These are phyloP conservation scores for Parastagonospora avenae DNA, from an alignment of 2,329 filamentous ascomycete species.

Conservation along the genomic window DNA sequence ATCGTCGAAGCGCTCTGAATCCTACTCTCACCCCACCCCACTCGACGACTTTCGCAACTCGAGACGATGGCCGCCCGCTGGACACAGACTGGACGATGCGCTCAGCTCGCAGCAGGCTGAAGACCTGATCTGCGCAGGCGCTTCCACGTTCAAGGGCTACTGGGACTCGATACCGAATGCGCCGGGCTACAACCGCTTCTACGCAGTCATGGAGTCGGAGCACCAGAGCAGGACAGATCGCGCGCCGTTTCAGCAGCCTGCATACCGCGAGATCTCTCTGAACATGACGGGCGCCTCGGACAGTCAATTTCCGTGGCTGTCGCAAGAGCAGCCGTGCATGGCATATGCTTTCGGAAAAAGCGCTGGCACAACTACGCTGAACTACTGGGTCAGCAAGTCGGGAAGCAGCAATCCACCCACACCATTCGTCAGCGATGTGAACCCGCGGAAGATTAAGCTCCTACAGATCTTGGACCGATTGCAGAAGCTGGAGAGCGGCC, in stretches of 20 bases:
- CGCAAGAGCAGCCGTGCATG: conserved; percentile 75
- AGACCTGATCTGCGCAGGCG: conserved; percentile 46
- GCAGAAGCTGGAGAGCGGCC: conserved; percentile 48
- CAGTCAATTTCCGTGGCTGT: conserved; percentile 65
- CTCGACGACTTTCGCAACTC: conserved; percentile 45
- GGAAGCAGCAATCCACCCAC: conserved; percentile 63
- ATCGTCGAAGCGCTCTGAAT: conserved; percentile 32
- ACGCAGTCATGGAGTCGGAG: conserved; percentile 48
- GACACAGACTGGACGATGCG: conserved; percentile 40
- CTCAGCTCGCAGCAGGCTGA: conserved; percentile 42
- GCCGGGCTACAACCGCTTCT: conserved; percentile 46
- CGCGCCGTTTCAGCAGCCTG: conserved; percentile 39
- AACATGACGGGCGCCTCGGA: conserved; percentile 44
- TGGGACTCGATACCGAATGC: conserved; percentile 45
- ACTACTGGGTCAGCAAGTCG: conserved; percentile 68
- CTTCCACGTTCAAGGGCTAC: conserved; percentile 49
- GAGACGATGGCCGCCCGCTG: conserved; percentile 48
- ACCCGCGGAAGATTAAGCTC: conserved; percentile 66
- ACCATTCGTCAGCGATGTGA: conserved; percentile 63
- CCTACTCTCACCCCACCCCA: conserved; percentile 44
- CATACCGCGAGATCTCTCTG: conserved; percentile 47
- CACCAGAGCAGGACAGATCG: conserved; percentile 47
- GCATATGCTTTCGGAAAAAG: conserved; percentile 69
- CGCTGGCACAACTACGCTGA: conserved; percentile 74
- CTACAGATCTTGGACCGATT: conserved; percentile 52